Base-by-base conservation (phyloP, 2,329 filamentous ascomycete genomes). In the Meredithiella fracta region DNA sequence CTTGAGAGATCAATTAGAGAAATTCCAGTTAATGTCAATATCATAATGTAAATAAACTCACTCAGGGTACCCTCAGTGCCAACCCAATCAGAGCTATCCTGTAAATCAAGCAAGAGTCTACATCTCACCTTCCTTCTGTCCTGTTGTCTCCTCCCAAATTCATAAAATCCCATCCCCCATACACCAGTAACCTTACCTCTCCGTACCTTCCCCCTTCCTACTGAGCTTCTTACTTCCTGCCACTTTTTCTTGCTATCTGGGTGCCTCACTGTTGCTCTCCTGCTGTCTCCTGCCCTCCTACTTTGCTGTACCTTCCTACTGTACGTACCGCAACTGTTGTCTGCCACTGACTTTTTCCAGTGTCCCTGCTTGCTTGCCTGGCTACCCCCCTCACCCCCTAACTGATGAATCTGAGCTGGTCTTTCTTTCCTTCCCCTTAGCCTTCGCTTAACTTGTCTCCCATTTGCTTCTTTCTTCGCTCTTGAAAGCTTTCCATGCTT, bases 401-500 rank as follows among this genome's bases (percentile, higher is more conserved):
- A 51, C 47, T 56, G 11, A 47, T 40, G 47, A 34, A 40, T 47
- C 23, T 57, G 34, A 31, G n/a, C 42, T 54, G 52, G 44, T 26
- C 54, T 53, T 55, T 53, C 29, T 52, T 38, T 54, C 47, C 42
- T 49, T 40, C 53, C 55, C 57, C 51, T 50, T 58, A 44, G 42
- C 51, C 38, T 25, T 51, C 53, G 40, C 54, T 38, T 53, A 29
- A 55, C 44, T 50, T 49, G 34, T 60, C 49, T 57, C 59, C 60
- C 60, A 56, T 51, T 59, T 58, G 59, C 57, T 51, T 56, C 50
- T 61, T 58, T 58, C 56, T 61, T 62, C 62, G 60, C 63, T 63
- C 63, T 63, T 63, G 61, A 66, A 66, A 66, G 65, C 66, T 65
- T 62, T 63, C 61, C 62, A 63, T 67, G 64, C 64, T 67, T 53